These are phyloP conservation scores for Hericium erinaceus DNA, from an alignment of 768 basidiomycete genomes.

Conservation along the genomic window DNA sequence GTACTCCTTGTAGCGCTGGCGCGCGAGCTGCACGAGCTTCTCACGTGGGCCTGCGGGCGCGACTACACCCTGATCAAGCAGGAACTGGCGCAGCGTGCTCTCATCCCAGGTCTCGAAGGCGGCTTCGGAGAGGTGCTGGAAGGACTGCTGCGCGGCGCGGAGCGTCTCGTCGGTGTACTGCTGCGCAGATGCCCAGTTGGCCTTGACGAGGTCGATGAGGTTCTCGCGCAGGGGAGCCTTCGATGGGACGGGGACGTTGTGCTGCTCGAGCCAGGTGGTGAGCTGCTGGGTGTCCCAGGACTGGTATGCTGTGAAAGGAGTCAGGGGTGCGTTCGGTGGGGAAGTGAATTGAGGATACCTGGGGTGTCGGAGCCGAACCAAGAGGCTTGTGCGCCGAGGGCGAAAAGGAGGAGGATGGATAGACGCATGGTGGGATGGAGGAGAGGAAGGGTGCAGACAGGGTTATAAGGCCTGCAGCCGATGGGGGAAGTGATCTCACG, in stretches of 20 bases:
- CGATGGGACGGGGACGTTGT: not conserved
- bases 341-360: constrained; percentile 25
- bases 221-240: constrained; percentile 24
- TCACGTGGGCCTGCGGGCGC: constrained; percentile 73
- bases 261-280: not conserved
- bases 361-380: constrained; percentile 25
- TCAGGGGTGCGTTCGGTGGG: constrained; percentile 63
- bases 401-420: constrained; percentile 21
- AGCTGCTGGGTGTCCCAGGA: constrained; percentile 8
- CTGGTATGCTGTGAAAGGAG: constrained; percentile 29
- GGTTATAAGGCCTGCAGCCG: not conserved
- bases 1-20: constrained; percentile 47
- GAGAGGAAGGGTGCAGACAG: not conserved
- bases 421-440: constrained; percentile 9
- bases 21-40: constrained; percentile 70
- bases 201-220: constrained; percentile 43
- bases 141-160: constrained; percentile 50
- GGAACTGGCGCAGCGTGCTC: constrained; percentile 66
- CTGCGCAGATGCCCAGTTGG: constrained; percentile 41
- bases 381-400: constrained; percentile 23
- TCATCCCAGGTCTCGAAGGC: constrained; percentile 83
- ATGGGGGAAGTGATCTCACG: not conserved
- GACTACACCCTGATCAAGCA: constrained; percentile 82
- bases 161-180: constrained; percentile 45
- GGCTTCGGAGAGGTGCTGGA: constrained; percentile 37